Evolutionary conservation across 257 asterid species (phyloP).

Genomic region (Verbascum thapsus): DNA sequence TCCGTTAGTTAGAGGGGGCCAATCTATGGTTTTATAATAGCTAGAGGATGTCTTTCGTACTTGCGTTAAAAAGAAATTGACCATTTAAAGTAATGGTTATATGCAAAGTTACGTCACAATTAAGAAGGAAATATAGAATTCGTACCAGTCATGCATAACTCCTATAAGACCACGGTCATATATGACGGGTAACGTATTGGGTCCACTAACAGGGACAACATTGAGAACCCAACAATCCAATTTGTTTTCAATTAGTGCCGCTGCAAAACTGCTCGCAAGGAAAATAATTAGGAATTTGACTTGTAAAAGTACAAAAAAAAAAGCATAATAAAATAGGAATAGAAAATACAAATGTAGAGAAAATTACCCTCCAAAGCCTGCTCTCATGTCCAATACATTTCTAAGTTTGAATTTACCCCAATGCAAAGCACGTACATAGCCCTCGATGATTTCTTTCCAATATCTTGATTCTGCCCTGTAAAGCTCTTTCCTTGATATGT

Average conservation of each 20-base stretch:
- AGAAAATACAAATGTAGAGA: conserved; percentile 20
- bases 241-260: conserved; percentile 71
- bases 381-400: conserved; percentile 97
- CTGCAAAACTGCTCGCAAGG: conserved; percentile 72
- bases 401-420: conserved; percentile 70
- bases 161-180: conserved; percentile 95
- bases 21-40: no score
- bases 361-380: conserved; percentile 95
- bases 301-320: conserved; percentile 7
- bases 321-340: conserved; percentile 8
- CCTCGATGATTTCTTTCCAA: conserved; percentile 75
- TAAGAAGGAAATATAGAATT: conserved; percentile 12
- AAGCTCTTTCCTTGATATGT: conserved; percentile 77
- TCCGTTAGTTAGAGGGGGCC: no score
- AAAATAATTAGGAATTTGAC: conserved; percentile 19
- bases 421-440: conserved; percentile 59
- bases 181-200: conserved; percentile 89
- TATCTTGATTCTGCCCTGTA: conserved; percentile 75
- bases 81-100: conserved; percentile 1
- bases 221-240: conserved; percentile 91
- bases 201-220: conserved; percentile 92
- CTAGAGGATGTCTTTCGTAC: no score
- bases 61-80: background rate
- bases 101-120: background rate
- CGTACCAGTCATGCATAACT: conserved; percentile 95